These are phyloP conservation scores for Ogataea wickerhamii DNA, from an alignment of 805 yeast species.

Conservation along the genomic window DNA sequence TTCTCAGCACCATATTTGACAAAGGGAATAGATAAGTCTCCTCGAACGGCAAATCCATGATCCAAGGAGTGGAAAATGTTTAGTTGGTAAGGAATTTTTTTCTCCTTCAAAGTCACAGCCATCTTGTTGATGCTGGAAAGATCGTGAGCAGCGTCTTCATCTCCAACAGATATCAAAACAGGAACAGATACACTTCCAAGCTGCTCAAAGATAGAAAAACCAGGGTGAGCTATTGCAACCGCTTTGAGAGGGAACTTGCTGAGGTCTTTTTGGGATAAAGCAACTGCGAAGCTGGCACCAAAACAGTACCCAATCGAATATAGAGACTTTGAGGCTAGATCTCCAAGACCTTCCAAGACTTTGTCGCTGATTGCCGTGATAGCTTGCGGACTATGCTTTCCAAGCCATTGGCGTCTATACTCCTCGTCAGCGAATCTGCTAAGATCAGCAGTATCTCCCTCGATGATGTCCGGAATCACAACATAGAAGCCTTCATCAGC, in stretches of 20 bases:
- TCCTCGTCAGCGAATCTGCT: slow-evolving; percentile 13
- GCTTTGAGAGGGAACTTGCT: slow-evolving; percentile 32
- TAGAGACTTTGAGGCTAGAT: slow-evolving; percentile 3
- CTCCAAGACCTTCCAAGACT: slow-evolving; percentile 7
- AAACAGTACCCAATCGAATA: slow-evolving; percentile 66
- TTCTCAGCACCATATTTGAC: slow-evolving; percentile 62
- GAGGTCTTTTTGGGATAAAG: slow-evolving; percentile 37
- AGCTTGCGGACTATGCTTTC: slow-evolving; percentile 36
- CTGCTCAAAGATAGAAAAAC: slow-evolving; percentile 59
- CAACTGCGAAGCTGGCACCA: slow-evolving; percentile 67
- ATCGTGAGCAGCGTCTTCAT: slow-evolving; percentile 57
- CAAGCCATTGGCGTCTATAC: slow-evolving; percentile 43
- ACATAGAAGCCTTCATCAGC: slow-evolving; percentile 60
- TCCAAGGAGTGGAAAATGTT: slow-evolving; percentile 54
- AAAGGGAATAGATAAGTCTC: slow-evolving; percentile 50
- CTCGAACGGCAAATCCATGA: slow-evolving; percentile 78
- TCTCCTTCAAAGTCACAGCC: slow-evolving; percentile 49
- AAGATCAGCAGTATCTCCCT: slow-evolving; percentile 43
- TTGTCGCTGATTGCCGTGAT: slow-evolving; percentile 1
- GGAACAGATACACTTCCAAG: slow-evolving; percentile 54
- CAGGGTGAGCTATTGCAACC: slow-evolving; percentile 79
- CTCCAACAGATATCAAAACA: slow-evolving; percentile 65
- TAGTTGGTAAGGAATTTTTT: slow-evolving; percentile 52
- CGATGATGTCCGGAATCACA: slow-evolving; percentile 64
- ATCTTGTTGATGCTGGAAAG: slow-evolving; percentile 56